phyloP scores from a whole-genome alignment of 1,284 basidiomycete genomes.

The Sutorius eximius region DNA sequence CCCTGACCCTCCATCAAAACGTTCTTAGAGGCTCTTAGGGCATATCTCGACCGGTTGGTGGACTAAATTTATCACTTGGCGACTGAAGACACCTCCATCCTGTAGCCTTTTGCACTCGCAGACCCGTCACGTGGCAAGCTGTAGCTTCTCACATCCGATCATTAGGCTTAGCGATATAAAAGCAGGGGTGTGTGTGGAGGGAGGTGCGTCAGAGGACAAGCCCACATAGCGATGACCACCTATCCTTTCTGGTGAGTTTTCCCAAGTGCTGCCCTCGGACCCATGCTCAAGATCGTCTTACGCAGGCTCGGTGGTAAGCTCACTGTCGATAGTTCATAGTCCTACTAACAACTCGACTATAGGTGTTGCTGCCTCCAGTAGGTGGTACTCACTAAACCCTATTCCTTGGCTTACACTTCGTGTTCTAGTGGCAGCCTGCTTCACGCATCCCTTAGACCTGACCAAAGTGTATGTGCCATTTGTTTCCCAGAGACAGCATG shows the following conservation, averaged over 20 bases:
- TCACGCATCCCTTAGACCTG: conserved; percentile 84
- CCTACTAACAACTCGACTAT: conserved; percentile 1
- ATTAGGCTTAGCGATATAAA: conserved; percentile 21
- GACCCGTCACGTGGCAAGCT: conserved; percentile 9
- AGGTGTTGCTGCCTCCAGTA: conserved; percentile 79
- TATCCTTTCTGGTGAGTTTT: conserved; percentile 65
- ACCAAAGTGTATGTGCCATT: conserved; percentile 72
- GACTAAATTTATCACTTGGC: conserved; percentile 5
- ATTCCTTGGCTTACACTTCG: conserved; percentile 2
- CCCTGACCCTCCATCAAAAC: not conserved
- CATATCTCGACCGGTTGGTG: conserved; percentile 1
- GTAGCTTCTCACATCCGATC: conserved; percentile 4
- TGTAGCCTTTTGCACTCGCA: conserved; percentile 15
- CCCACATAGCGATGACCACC: conserved; percentile 28
- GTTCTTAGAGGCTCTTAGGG: conserved; percentile 1
- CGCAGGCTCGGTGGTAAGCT: conserved; percentile 70
- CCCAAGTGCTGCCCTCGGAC: not conserved
- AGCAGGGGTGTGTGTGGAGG: not conserved
- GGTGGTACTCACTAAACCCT: conserved; percentile 30
- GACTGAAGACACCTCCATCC: conserved; percentile 6
- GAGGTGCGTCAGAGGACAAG: conserved; percentile 3
- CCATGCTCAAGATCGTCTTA: conserved; percentile 11
- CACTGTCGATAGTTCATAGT: not conserved
- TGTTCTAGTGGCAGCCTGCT: conserved; percentile 75
- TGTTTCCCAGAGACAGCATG: not conserved